phyloP scores from a whole-genome alignment of 345 rosid genomes.

The Mangifera indica region DNA sequence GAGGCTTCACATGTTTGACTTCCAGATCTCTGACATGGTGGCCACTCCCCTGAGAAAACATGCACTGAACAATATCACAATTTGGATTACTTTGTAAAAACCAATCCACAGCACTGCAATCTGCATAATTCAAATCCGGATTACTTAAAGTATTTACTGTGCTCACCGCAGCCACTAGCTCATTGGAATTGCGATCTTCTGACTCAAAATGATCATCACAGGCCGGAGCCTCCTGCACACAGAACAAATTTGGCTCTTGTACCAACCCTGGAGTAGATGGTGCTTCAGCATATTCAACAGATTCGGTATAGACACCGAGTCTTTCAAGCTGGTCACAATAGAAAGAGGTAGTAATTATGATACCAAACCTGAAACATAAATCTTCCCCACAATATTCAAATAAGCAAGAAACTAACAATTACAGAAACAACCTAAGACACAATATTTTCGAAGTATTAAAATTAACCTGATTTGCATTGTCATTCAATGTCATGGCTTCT shows the following conservation, averaged over 20 bases:
- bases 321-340: constrained; percentile 49
- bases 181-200: constrained; percentile 47
- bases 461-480: constrained; percentile 57
- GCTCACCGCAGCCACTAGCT: constrained; percentile 32
- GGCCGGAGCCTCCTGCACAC: constrained; percentile 58
- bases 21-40: constrained; percentile 28
- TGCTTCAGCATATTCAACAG: constrained; percentile 73
- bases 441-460: background rate
- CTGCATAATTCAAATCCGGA: constrained; percentile 29
- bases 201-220: constrained; percentile 67
- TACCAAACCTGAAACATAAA: constrained; percentile 13
- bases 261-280: constrained; percentile 88
- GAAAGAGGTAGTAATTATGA: background rate
- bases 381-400: background rate
- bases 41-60: constrained; percentile 35
- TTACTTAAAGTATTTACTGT: constrained; percentile 33
- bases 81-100: constrained; percentile 32
- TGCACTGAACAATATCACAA: constrained; percentile 24
- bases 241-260: constrained; percentile 66
- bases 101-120: constrained; percentile 26
- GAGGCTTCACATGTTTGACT: constrained; percentile 24
- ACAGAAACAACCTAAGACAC: constrained; percentile 6
- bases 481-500: constrained; percentile 44
- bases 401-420: constrained; percentile 9
- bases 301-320: constrained; percentile 44